A percentile compares a stretch with the other conserved stretches of the same genome.
Conservation (phyloP, 306 rosid species). For the Lathyrus oleraceus region DNA sequence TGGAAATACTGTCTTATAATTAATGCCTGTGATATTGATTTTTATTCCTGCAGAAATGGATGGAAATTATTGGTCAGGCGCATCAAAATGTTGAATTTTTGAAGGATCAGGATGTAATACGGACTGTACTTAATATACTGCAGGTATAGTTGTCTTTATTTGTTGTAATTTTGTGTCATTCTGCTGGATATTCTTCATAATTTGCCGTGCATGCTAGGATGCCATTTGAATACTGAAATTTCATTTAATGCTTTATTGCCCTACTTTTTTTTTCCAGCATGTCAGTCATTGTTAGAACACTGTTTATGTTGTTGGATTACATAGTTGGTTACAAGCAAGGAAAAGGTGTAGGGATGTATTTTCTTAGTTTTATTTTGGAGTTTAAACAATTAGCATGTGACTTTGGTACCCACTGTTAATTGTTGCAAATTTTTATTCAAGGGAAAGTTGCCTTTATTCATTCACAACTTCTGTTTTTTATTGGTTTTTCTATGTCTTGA, state of each 20-base stretch:
- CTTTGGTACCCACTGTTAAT: not conserved
- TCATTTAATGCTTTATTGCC: not conserved
- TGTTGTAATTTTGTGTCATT: not conserved
- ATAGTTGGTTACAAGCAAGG: not conserved
- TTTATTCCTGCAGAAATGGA: conserved; percentile 73
- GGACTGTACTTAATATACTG: conserved; percentile 89
- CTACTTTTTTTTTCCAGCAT: not conserved
- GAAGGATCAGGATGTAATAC: conserved; percentile 87
- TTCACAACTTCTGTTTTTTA: not conserved
- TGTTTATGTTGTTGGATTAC: not conserved
- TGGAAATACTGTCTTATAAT: not conserved
- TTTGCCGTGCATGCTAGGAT: not conserved
- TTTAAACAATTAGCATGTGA: not conserved
- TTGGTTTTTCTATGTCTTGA: not conserved
- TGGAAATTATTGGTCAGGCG: conserved; percentile 90
- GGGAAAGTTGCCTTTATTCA: not conserved
- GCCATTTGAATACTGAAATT: not conserved
- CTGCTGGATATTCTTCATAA: conserved; percentile 11
- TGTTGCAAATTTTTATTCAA: not conserved
- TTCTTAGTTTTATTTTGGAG: not conserved
- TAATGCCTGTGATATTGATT: not conserved
- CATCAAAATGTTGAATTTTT: conserved; percentile 80
- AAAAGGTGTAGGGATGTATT: not conserved
- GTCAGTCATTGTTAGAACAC: not conserved
- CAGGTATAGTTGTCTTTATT: conserved; percentile 56